Conservation (phyloP, 192 early-diverging fungal genomes). For the Coemansia sp. region DNA sequence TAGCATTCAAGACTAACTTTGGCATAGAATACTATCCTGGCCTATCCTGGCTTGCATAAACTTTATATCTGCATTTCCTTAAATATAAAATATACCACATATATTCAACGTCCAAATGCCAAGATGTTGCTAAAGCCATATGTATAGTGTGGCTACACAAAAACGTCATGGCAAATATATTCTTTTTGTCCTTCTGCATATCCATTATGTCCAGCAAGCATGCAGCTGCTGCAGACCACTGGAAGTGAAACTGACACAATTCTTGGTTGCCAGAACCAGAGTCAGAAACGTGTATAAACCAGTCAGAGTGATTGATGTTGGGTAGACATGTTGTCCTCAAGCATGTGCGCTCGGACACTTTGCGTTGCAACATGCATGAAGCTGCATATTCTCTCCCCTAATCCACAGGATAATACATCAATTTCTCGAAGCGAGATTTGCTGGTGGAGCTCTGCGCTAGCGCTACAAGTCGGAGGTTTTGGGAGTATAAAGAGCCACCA, state of each 20-base stretch:
- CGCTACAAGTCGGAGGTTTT: background rate
- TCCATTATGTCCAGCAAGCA: no score
- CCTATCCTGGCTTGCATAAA: background rate
- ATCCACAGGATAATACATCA: background rate
- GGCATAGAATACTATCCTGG: background rate
- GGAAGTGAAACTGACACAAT: background rate
- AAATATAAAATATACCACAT: background rate
- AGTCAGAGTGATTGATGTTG: background rate
- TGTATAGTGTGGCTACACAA: background rate
- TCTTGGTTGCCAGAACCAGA: background rate
- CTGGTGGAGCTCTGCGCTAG: background rate
- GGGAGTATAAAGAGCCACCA: background rate
- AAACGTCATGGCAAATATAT: no score
- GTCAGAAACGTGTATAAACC: background rate
- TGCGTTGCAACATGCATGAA: background rate
- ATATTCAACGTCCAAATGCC: background rate
- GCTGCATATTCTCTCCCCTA: background rate
- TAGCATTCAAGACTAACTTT: background rate
- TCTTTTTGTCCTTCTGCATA: no score
- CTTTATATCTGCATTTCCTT: background rate
- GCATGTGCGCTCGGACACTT: constrained; percentile 14
- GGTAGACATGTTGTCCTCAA: background rate
- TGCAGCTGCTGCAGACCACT: background rate
- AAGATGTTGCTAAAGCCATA: background rate
- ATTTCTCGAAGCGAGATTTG: background rate